These are phyloP conservation scores for Lotus japonicus DNA, from an alignment of 306 rosid species.

Conservation along the genomic window DNA sequence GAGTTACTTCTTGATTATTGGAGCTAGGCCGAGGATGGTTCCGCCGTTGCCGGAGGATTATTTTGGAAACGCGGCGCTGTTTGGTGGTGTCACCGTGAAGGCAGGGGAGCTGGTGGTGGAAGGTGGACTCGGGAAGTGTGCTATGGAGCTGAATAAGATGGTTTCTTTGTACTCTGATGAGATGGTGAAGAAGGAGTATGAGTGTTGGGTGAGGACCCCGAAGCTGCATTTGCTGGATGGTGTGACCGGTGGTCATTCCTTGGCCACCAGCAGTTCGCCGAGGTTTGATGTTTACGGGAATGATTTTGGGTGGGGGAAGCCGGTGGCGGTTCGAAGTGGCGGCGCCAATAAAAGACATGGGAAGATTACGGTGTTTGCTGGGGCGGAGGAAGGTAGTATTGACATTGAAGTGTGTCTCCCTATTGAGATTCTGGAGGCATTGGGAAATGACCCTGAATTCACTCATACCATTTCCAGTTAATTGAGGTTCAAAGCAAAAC, in stretches of 20 bases:
- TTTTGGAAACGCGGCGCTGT: conserved; percentile 15
- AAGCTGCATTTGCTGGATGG: rapidly evolving
- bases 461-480: background rate
- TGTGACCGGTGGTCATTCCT: background rate
- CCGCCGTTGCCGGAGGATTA: conserved; percentile 25
- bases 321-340: conserved; percentile 39
- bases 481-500: background rate
- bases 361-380: conserved; percentile 23
- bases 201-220: conserved; percentile 29
- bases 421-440: conserved; percentile 20
- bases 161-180: conserved; percentile 19
- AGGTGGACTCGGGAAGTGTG: conserved; percentile 24
- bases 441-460: conserved; percentile 23
- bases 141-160: conserved; percentile 33
- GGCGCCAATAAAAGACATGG: conserved; percentile 17
- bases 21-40: conserved; percentile 23
- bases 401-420: conserved; percentile 36
- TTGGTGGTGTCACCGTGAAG: background rate
- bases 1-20: background rate
- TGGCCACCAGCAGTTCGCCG: conserved; percentile 30
- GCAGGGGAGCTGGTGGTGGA: conserved; percentile 24
- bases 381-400: conserved; percentile 38
- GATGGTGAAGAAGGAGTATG: background rate
- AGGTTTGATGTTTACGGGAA: conserved; percentile 37
- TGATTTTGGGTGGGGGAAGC: conserved; percentile 43